phyloP scores from a whole-genome alignment of 371 early-diverging fungal species.

The Blyttiomyces sp. region DNA sequence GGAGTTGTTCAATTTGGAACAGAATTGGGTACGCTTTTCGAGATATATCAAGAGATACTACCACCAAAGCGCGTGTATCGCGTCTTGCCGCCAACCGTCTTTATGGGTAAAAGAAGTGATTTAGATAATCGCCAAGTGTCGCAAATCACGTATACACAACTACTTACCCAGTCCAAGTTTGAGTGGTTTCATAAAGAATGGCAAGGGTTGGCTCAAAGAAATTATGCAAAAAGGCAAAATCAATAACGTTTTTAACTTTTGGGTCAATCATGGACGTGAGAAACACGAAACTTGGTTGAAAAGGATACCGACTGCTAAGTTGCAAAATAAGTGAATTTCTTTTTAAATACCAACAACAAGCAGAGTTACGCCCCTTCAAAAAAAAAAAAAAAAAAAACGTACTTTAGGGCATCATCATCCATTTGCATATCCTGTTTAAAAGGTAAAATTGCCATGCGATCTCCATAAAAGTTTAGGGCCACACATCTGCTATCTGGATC shows the following conservation, averaged over 20 bases:
- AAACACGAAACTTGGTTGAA: slow-evolving; percentile 75
- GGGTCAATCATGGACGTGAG: slow-evolving; percentile 58
- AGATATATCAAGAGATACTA: slow-evolving; percentile 81
- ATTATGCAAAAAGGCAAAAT: slow-evolving; percentile 84
- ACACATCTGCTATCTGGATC: slow-evolving; percentile 80
- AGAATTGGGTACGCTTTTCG: slow-evolving; percentile 76
- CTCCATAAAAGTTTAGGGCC: slow-evolving; percentile 77
- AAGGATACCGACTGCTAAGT: slow-evolving; percentile 36
- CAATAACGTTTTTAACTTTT: slow-evolving; percentile 78
- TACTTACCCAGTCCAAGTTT: slow-evolving; percentile 85
- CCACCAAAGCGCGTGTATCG: slow-evolving; percentile 77
- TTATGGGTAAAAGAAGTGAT: too few relatives aligned
- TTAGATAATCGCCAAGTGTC: neutral
- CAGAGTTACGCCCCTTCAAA: neutral
- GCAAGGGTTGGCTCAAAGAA: slow-evolving; percentile 94
- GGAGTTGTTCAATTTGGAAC: slow-evolving; percentile 71
- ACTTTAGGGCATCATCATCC: slow-evolving; percentile 4
- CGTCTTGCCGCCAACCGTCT: slow-evolving; percentile 65
- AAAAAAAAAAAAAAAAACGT: neutral
- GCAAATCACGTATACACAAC: neutral
- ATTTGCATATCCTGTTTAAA: slow-evolving; percentile 60
- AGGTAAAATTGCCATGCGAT: slow-evolving; percentile 88
- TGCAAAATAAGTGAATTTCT: neutral
- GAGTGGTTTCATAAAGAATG: slow-evolving; percentile 76
- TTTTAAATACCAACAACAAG: too few relatives aligned